A percentile compares a stretch with the other conserved stretches of the same genome.
These are phyloP conservation scores for Sclerotinia trifoliorum DNA, from an alignment of 2,329 filamentous ascomycete genomes.

Conservation along the genomic window DNA sequence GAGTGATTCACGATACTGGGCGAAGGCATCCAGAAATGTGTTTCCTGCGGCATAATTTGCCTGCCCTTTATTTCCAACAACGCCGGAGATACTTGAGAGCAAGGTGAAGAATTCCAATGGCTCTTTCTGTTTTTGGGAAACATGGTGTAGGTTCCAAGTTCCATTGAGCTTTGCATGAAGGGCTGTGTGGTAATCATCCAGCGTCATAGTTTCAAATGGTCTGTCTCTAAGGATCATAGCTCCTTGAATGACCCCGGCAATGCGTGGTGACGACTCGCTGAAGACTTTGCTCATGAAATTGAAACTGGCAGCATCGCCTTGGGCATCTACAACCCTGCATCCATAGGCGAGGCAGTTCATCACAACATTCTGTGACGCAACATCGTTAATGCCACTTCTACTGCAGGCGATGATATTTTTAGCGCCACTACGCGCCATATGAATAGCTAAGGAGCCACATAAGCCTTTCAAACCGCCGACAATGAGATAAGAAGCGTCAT, in stretches of 20 bases:
- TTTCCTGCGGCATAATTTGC: slow-evolving; percentile 53
- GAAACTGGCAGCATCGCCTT: not conserved
- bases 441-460: slow-evolving; percentile 24
- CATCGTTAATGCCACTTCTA: slow-evolving; percentile 26
- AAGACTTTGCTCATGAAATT: slow-evolving; percentile 23
- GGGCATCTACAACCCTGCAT: not conserved
- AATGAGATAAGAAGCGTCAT: slow-evolving; percentile 30
- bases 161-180: slow-evolving; percentile 26
- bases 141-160: slow-evolving; percentile 32
- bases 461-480: slow-evolving; percentile 32
- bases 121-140: slow-evolving; percentile 27
- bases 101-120: slow-evolving; percentile 45
- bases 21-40: slow-evolving; percentile 44
- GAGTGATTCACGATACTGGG: not conserved
- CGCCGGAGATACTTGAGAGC: slow-evolving; percentile 42
- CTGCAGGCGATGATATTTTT: slow-evolving; percentile 25
- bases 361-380: not conserved
- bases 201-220: slow-evolving; percentile 24
- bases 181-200: slow-evolving; percentile 24
- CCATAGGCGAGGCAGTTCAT: not conserved
- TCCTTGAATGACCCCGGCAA: slow-evolving; percentile 38
- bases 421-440: slow-evolving; percentile 24
- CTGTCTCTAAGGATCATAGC: slow-evolving; percentile 39
- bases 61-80: slow-evolving; percentile 41
- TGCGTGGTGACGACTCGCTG: slow-evolving; percentile 14